phyloP scores from a whole-genome alignment of 2,329 filamentous ascomycete genomes.

The Aspergillus pseudonomiae region DNA sequence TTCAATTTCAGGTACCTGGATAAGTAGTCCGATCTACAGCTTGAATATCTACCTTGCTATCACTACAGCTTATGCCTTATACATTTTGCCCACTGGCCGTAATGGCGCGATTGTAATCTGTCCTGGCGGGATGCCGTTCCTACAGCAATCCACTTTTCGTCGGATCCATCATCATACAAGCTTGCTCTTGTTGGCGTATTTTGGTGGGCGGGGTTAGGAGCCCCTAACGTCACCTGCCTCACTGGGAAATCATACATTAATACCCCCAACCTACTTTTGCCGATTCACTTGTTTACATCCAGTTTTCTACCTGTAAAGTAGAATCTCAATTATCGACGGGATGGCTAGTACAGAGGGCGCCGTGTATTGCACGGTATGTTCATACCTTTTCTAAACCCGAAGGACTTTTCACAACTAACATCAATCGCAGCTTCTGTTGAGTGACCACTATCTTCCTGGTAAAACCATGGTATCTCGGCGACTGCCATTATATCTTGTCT shows the following conservation, averaged over 20 bases:
- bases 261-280: not conserved
- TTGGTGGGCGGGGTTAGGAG: constrained; percentile 23
- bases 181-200: not conserved
- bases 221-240: constrained; percentile 18
- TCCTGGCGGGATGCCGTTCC: not conserved
- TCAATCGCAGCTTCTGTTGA: constrained; percentile 77
- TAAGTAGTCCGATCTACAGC: not conserved
- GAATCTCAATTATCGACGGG: constrained; percentile 14
- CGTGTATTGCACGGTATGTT: constrained; percentile 67
- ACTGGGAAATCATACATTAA: constrained; percentile 16
- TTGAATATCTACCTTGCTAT: not conserved
- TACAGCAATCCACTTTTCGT: not conserved
- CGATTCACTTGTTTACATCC: constrained; percentile 5
- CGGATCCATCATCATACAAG: not conserved
- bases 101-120: not conserved
- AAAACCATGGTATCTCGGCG: constrained; percentile 32
- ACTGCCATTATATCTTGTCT: constrained; percentile 5
- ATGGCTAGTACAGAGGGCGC: constrained; percentile 55
- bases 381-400: not conserved
- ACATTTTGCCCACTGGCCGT: not conserved
- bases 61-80: not conserved
- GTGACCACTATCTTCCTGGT: constrained; percentile 92
- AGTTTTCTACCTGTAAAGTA: not conserved
- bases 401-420: constrained; percentile 14
- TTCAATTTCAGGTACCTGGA: not conserved